phyloP scores from a whole-genome alignment of 1,284 basidiomycete genomes.

The Sporisorium exsertum region DNA sequence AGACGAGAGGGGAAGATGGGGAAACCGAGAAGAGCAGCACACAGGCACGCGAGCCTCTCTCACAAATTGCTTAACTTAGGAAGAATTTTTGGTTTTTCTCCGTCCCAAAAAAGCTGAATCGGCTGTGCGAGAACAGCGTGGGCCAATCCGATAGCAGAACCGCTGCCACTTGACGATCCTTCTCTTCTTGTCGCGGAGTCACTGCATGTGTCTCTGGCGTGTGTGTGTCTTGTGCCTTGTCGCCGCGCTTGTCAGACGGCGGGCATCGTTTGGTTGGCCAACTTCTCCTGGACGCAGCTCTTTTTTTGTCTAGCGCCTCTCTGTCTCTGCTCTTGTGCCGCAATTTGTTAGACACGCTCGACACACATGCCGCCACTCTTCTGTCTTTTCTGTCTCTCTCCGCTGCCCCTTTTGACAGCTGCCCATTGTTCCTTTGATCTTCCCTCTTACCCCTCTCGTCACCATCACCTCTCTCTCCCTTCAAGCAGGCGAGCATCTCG shows the following conservation, averaged over 20 bases:
- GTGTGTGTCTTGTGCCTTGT: conserved; percentile 8
- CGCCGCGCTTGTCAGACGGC: not conserved
- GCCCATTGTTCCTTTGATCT: not conserved
- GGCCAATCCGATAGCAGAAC: conserved; percentile 23
- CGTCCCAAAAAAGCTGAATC: not conserved
- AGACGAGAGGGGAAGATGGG: not conserved
- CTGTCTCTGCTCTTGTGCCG: not conserved
- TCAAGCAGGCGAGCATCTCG: conserved; percentile 15
- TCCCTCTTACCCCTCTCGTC: not conserved
- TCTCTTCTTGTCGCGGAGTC: not conserved
- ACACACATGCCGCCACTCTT: not conserved
- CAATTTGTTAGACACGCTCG: not conserved
- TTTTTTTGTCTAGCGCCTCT: too few species aligned
- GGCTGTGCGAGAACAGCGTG: conserved; percentile 2
- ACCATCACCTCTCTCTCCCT: conserved; percentile 7
- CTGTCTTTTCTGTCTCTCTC: not conserved
- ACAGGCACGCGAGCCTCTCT: not conserved
- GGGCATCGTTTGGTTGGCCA: not conserved
- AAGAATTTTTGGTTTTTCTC: not conserved
- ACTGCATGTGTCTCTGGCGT: not conserved
- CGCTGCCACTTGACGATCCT: conserved; percentile 41
- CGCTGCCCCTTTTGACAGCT: conserved; percentile 1
- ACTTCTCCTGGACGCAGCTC: not conserved
- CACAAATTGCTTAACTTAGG: not conserved
- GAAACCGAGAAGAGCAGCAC: not conserved